phyloP scores from a whole-genome alignment of 495 filamentous ascomycete genomes.

The Neurospora tetraspora region DNA sequence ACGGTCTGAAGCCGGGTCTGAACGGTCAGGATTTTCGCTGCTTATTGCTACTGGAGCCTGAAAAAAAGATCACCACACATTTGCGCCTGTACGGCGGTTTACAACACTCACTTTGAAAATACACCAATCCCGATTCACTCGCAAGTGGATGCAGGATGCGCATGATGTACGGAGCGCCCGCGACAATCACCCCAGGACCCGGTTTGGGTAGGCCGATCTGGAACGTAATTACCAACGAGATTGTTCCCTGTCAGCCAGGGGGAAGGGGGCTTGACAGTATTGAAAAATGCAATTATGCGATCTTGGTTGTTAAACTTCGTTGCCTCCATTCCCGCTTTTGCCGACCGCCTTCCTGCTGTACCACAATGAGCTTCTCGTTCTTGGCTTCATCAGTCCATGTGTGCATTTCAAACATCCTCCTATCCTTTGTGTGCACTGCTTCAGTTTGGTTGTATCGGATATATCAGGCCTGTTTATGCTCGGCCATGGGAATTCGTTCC shows the following conservation, averaged over 20 bases:
- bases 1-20: neutral
- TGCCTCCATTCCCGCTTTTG: neutral
- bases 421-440: neutral
- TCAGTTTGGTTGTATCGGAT: neutral
- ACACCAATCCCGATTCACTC: slow-evolving; percentile 3
- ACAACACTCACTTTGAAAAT: neutral
- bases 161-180: slow-evolving; percentile 19
- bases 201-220: slow-evolving; percentile 7
- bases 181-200: slow-evolving; percentile 2
- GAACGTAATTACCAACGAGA: slow-evolving; percentile 8
- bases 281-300: neutral
- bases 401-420: neutral
- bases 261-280: neutral
- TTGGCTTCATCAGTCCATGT: neutral
- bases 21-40: neutral
- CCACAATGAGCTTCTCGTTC: neutral
- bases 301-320: neutral
- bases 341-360: neutral
- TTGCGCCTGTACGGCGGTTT: slow-evolving; percentile 1
- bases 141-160: slow-evolving; percentile 7
- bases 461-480: neutral
- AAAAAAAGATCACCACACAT: neutral
- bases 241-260: neutral
- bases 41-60: neutral
- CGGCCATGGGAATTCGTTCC: neutral